Percentiles rank a stretch among this genome's conserved stretches.
Conservation (phyloP, 2,329 filamentous ascomycete species). For the Achaetomium macrosporum region DNA sequence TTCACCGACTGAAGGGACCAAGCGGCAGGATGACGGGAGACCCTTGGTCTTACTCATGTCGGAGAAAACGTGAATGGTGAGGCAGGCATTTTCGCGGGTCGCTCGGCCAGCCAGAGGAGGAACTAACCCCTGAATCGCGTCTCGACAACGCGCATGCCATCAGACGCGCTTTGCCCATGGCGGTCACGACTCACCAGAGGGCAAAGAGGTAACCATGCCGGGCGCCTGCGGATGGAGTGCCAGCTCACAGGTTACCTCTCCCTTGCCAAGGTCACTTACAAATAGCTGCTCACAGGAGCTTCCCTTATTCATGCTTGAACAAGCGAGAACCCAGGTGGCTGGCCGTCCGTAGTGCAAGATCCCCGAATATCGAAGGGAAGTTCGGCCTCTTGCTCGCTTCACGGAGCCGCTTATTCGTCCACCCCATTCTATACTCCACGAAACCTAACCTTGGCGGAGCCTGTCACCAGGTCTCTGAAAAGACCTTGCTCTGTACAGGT, state of each 20-base stretch:
- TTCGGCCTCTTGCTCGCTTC: conserved; percentile 17
- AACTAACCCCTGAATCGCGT: not conserved
- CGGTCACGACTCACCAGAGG: too few relatives aligned
- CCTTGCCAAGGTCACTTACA: not conserved
- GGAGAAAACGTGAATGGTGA: too few relatives aligned
- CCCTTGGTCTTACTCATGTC: conserved; percentile 1
- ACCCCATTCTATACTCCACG: conserved; percentile 7
- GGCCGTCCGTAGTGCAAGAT: not conserved
- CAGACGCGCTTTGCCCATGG: not conserved
- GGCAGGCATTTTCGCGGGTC: too few relatives aligned
- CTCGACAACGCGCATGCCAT: not conserved
- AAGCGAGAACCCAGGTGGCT: not conserved
- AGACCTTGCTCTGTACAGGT: not conserved
- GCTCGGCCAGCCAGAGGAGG: too few relatives aligned
- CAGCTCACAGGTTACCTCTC: not conserved
- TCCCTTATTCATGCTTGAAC: not conserved
- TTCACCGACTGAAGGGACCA: not conserved
- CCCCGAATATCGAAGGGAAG: not conserved
- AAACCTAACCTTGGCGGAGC: conserved; percentile 15
- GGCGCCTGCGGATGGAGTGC: not conserved
- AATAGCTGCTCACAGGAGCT: not conserved
- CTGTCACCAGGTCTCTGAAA: not conserved
- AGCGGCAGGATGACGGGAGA: conserved; percentile 2
- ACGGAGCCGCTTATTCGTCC: conserved; percentile 18
- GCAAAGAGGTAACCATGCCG: not conserved